A percentile compares a stretch with the other conserved stretches of the same genome.
Evolutionary conservation across 495 filamentous ascomycete genomes (phyloP).

Genomic region (Oidiodendron maius): DNA sequence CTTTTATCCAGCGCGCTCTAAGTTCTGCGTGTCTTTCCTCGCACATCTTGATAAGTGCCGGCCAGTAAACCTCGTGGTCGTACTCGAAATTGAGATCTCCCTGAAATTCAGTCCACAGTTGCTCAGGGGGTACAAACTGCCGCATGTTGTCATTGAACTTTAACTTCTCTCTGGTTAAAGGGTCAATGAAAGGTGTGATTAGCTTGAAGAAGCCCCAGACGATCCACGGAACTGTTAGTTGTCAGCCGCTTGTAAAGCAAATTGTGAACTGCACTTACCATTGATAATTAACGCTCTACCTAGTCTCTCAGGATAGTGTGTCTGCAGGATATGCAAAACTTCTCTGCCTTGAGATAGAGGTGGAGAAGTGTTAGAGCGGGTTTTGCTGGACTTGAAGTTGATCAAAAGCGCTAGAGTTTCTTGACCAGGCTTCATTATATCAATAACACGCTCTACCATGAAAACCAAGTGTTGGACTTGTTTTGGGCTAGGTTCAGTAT

Average conservation of each 20-base stretch:
- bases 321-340: conserved; percentile 81
- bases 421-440: conserved; percentile 78
- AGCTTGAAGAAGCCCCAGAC: conserved; percentile 90
- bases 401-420: conserved; percentile 82
- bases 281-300: conserved; percentile 85
- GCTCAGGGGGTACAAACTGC: conserved; percentile 67
- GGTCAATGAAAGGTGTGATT: conserved; percentile 94
- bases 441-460: conserved; percentile 87
- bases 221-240: conserved; percentile 68
- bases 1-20: conserved; percentile 66
- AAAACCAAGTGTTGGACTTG: conserved; percentile 93
- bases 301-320: conserved; percentile 90
- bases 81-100: conserved; percentile 76
- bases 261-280: conserved; percentile 40
- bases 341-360: conserved; percentile 69
- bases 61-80: conserved; percentile 85
- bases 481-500: conserved; percentile 80
- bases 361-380: conserved; percentile 68
- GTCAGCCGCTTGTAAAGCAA: neutral
- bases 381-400: conserved; percentile 70
- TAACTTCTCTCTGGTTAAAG: conserved; percentile 82
- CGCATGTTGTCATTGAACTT: conserved; percentile 88
- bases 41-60: conserved; percentile 65
- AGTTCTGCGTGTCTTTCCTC: conserved; percentile 51
- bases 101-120: conserved; percentile 63